Base-by-base conservation (phyloP, 2,329 filamentous ascomycete genomes). In the Paramyrothecium roridum region DNA sequence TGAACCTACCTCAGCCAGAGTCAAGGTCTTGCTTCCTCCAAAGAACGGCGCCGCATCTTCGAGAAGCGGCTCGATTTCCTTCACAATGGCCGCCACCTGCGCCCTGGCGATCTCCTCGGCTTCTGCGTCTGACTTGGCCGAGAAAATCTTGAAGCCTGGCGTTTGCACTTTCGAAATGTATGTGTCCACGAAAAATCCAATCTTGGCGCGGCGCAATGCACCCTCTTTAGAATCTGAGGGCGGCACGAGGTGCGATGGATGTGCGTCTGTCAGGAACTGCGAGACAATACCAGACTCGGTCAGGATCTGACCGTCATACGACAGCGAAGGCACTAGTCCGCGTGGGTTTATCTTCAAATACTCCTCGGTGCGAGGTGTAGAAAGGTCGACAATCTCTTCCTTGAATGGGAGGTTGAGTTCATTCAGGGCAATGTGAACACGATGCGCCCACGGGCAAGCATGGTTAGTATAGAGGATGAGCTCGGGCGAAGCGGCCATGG, bases 331-430 rank as follows among this genome's bases (percentile, higher is more conserved):
- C 4, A 95, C 89, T 3, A 92, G 82, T 16, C 91, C 91, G 55
- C 89, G 85, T 61, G 90, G 89, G 75, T 93, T 93, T 67, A 95
- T 75, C 52, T 86, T 77, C 10, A 95, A 81, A 68, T 93, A 95
- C 77, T 87, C 90, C 40, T 82, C 76, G 26, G 87, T 85, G 11
- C 90, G 84, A 0, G 90, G 90, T 11, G 72, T 80, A 61, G 74
- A 71, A 49, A 95, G 79, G 68, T 93, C 88, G 63, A 96, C 89
- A 55, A 85, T 83, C 57, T 89, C 85, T 61, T 91, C 86, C 55
- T 90, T 85, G 63, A 84, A 90, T 0, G 82, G 76, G 30, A 92
- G 66, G 12, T 79, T 78, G 13, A 89, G 80, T 66, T 91, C 89
- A 30, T 81, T 78, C 23, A 92, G 79, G 7, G 81, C 81, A 56